Percentiles rank a stretch among this genome's conserved stretches.
Evolutionary conservation across 2,329 filamentous ascomycete genomes (phyloP).

Genomic region (Balansia obtecta): DNA sequence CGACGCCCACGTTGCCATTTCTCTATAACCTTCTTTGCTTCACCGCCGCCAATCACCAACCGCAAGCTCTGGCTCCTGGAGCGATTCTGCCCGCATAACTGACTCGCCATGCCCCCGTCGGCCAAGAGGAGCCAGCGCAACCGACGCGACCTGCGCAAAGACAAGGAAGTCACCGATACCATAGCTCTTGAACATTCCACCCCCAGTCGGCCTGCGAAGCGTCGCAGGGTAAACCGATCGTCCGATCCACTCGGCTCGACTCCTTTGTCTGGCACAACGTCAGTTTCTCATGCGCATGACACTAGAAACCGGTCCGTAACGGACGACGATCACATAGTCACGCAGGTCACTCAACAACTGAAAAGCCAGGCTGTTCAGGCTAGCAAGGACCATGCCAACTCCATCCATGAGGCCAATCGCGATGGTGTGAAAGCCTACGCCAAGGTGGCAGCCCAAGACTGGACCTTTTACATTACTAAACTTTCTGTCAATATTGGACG

Average conservation of each 20-base stretch:
- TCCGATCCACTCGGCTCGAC: constrained; percentile 7
- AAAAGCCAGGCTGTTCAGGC: constrained; percentile 41
- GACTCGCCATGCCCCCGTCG: constrained; percentile 22
- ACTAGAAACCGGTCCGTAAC: constrained; percentile 26
- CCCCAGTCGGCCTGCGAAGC: constrained; percentile 49
- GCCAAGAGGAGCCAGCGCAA: constrained; percentile 24
- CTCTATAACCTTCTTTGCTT: constrained; percentile 4
- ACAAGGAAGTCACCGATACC: constrained; percentile 20
- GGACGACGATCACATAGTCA: constrained; percentile 44
- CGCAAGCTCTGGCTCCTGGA: not conserved
- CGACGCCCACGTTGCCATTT: not conserved
- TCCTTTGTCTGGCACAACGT: constrained; percentile 8
- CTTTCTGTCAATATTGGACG: constrained; percentile 67
- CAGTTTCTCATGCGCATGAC: constrained; percentile 22
- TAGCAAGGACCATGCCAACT: constrained; percentile 49
- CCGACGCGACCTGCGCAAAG: constrained; percentile 27
- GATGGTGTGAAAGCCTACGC: constrained; percentile 63
- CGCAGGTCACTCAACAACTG: constrained; percentile 41
- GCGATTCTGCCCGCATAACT: not conserved
- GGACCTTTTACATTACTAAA: constrained; percentile 73
- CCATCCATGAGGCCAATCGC: constrained; percentile 47
- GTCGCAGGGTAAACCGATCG: constrained; percentile 41
- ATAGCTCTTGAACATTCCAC: constrained; percentile 40
- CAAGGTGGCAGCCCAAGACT: constrained; percentile 69
- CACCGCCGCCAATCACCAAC: not conserved